Conservation (phyloP, 768 basidiomycete species). For the Leccinum variicolor region DNA sequence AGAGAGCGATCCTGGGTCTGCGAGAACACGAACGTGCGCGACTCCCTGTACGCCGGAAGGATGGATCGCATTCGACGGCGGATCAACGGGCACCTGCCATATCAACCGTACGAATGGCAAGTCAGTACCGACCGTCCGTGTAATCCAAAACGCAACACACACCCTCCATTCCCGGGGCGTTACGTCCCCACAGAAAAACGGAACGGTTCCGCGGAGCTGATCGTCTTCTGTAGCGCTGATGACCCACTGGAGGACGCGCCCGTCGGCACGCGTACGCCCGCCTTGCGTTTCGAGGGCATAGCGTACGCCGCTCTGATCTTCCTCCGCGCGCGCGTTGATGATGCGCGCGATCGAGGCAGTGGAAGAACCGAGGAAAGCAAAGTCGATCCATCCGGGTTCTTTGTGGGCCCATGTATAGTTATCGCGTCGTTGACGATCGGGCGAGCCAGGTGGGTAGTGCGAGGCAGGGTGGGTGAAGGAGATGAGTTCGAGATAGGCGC, state of each 20-base stretch:
- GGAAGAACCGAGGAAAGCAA: constrained; percentile 56
- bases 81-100: constrained; percentile 47
- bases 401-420: constrained; percentile 52
- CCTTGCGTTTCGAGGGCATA: constrained; percentile 49
- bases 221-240: constrained; percentile 39
- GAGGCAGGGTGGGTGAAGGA: constrained; percentile 56
- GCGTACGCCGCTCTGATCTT: constrained; percentile 34
- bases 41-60: constrained; percentile 49
- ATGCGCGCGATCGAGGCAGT: constrained; percentile 42
- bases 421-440: constrained; percentile 42
- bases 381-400: constrained; percentile 65
- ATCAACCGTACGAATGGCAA: background rate
- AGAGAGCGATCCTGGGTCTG: constrained; percentile 27
- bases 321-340: constrained; percentile 50
- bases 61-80: constrained; percentile 47
- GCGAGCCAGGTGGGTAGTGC: constrained; percentile 50
- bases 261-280: constrained; percentile 56
- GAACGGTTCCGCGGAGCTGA: constrained; percentile 37
- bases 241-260: constrained; percentile 55
- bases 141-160: constrained; percentile 15
- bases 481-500: constrained; percentile 67
- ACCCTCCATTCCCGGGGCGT: constrained; percentile 61
- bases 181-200: constrained; percentile 76
- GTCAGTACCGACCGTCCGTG: background rate
- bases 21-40: constrained; percentile 46